Evolutionary conservation across 768 basidiomycete species (phyloP).

Genomic region (Sutorius australiensis): DNA sequence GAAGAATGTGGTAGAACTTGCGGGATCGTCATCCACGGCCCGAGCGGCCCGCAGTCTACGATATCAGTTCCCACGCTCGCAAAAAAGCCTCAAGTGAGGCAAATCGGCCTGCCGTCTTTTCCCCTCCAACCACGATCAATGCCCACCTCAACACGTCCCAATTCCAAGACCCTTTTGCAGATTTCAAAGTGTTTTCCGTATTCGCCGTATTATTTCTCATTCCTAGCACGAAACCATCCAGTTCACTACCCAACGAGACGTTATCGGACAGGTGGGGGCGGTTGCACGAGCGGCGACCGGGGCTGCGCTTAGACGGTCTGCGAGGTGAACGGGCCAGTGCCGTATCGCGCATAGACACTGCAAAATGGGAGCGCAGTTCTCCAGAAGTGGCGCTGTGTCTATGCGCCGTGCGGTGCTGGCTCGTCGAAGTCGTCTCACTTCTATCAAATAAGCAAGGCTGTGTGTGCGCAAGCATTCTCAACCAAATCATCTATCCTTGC

Average conservation of each 20-base stretch:
- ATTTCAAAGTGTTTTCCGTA: not conserved
- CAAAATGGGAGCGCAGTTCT: conserved; percentile 17
- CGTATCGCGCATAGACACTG: conserved; percentile 1
- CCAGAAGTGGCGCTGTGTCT: conserved; percentile 11
- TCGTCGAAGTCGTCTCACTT: no score
- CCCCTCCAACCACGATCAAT: not conserved
- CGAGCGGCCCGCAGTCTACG: no score
- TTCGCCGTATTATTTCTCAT: no score
- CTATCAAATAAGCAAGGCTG: no score
- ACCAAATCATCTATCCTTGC: not conserved
- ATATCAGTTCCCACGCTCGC: not conserved
- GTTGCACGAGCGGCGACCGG: not conserved
- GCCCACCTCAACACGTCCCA: no score
- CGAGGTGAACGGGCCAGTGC: not conserved
- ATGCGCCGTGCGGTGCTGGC: not conserved
- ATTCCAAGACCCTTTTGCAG: not conserved
- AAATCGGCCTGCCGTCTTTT: not conserved
- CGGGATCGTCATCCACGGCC: no score
- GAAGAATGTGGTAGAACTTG: no score
- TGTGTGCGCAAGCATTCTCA: not conserved
- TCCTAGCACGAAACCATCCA: no score
- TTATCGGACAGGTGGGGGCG: no score
- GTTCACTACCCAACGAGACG: not conserved
- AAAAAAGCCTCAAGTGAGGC: not conserved
- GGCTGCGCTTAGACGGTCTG: not conserved